phyloP scores from a whole-genome alignment of 768 basidiomycete species.

The Kwoniella shandongensis region DNA sequence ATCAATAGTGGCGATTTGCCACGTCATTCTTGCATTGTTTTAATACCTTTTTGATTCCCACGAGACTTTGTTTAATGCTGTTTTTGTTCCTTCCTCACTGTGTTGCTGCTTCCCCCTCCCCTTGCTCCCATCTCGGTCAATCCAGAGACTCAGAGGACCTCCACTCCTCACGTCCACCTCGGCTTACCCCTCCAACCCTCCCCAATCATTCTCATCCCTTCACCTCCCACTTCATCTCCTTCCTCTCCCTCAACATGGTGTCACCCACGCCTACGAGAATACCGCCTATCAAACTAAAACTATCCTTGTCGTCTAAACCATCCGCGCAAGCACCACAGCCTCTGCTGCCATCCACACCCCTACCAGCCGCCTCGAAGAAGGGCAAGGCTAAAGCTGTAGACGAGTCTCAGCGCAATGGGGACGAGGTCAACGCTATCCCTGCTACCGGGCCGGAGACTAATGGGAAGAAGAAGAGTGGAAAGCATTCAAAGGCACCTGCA shows the following conservation, averaged over 20 bases:
- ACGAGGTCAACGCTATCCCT: not conserved
- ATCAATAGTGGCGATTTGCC: not conserved
- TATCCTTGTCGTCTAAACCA: constrained; percentile 16
- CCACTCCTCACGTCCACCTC: constrained; percentile 38
- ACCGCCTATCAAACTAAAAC: constrained; percentile 64
- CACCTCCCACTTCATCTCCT: not conserved
- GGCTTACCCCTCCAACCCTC: not conserved
- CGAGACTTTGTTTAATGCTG: not conserved
- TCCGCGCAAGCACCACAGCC: constrained; percentile 5
- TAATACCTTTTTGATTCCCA: not conserved
- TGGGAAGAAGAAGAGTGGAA: constrained; percentile 7
- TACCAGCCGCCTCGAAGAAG: constrained; percentile 11
- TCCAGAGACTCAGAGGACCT: constrained; percentile 11
- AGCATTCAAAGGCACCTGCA: too few relatives aligned
- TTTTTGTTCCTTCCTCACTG: not conserved
- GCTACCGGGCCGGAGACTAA: constrained; percentile 1
- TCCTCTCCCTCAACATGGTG: not conserved
- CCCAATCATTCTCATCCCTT: not conserved
- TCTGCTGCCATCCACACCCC: constrained; percentile 7
- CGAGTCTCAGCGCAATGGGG: not conserved
- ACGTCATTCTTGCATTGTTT: not conserved
- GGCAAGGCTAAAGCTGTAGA: constrained; percentile 15
- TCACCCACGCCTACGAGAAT: constrained; percentile 11
- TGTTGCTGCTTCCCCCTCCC: not conserved
- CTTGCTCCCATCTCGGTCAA: not conserved